Base-by-base conservation (phyloP, 2,329 filamentous ascomycete genomes). In the Xylariaceae sp. region DNA sequence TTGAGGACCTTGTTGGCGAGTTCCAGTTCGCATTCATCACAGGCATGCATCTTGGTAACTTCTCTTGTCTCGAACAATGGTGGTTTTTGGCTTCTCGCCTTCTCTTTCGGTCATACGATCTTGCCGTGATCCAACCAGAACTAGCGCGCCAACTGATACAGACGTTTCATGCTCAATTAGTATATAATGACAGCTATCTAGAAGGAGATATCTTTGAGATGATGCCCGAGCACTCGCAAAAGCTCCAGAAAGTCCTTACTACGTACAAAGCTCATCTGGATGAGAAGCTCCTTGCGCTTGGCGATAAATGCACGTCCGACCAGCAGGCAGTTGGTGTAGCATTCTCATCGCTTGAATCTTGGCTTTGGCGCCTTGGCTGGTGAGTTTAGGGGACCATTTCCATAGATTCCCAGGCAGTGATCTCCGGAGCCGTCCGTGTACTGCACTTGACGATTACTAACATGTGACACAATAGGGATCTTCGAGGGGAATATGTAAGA, bases 61-160 rank as follows among this genome's bases (percentile, higher is more conserved):
- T 77, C 39, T 71, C 78, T 9, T 85, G 81, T 56, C 68, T 83
- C 39, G 78, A 82, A 53, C 81, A 85, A 53, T 85, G 81, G 82
- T 80, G 75, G 70, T 73, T 81, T 58, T 72, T 82, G 53, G 63
- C 76, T 3, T 70, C 77, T 36, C 73, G 70, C 42, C 60, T 82
- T 32, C 58, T 82, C 11, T 71, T 85, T 42, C 73, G 74, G 22
- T 74, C 78, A 2, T 74, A 75, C 58, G 55, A 58, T 10, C 73
- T 85, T 1, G 66, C 71, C 1, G 51, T 66, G 18, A 58, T 62
- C 3, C 67, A 68, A 2, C 80, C 81, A 0, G 47, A 53, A 0
- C 71, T 85, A 31, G 71, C 71, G 11, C 65, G 65, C 2, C 61
- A 63, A n/a, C 67, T 84, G 31, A 65, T 84, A 11, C 69, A 70